Base-by-base conservation (phyloP, 1,284 basidiomycete genomes). In the Microbotryum lychnidis-dioicae region DNA sequence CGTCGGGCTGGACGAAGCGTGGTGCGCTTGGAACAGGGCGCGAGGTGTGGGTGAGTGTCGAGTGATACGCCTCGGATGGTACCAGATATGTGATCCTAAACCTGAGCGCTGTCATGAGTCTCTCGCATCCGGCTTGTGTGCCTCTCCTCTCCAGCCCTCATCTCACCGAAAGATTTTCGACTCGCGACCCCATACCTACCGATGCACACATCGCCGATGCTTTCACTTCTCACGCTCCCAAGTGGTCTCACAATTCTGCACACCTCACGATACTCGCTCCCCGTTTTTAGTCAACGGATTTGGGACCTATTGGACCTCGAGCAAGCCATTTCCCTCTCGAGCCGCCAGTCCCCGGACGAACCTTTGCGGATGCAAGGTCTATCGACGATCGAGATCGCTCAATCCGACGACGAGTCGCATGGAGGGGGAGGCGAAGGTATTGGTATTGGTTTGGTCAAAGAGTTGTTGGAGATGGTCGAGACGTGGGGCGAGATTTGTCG, bases 1-100 rank as follows among this genome's bases (percentile, higher is more conserved):
- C 20, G 80, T 97, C 25, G 89, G 87, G 0, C 78, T 97, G 21
- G 94, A 98, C 74, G 92, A 97, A 74, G 87, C 91, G 0, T 98
- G 94, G 94, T 91, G 91, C 50, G 83, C 89, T 2, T 98, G 94
- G 94, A 97, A 97, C 75, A 85, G 94, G 56, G 91, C 91, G 2
- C 79, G 94, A 62, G 94, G 94, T 55, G 87, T 97, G 56, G 86
- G 91, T 91, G 72, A 74, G 89, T 79, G 2, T 20, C 27, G 27
- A 29, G 31, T 54, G 12, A 18, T 16, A 42, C 12, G 37, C 37
- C 4, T 42, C 10, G 8, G 16, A 42, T 42, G 10, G 12, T 16
- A 4, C 31, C 16, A 42, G 37, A 10, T 16, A 16, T 3, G 16
- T 10, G 16, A 16, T 6, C 4, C 16, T 18, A 42, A 3, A 42